phyloP scores from a whole-genome alignment of 2,329 filamentous ascomycete genomes.

The Cordyceps fumosorosea region DNA sequence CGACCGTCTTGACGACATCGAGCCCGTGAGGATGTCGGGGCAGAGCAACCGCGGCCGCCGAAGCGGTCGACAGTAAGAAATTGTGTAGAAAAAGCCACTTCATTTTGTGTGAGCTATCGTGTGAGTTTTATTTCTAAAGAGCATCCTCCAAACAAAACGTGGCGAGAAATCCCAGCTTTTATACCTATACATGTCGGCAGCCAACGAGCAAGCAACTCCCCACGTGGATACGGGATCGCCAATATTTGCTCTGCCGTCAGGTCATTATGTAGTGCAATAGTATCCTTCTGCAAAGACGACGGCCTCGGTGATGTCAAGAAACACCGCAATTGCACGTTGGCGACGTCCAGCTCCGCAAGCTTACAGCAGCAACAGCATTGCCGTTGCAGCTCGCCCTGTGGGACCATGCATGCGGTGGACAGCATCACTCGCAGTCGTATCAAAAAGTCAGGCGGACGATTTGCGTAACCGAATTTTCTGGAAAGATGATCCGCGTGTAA shows the following conservation, averaged over 20 bases:
- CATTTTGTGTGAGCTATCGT: background rate
- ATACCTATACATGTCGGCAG: background rate
- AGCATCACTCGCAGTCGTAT: background rate
- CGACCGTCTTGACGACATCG: slow-evolving; percentile 15
- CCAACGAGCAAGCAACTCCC: background rate
- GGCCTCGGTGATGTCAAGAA: background rate
- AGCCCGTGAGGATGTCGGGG: background rate
- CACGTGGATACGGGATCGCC: background rate
- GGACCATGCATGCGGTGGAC: slow-evolving; percentile 3
- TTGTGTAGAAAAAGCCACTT: background rate
- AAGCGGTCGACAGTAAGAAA: background rate
- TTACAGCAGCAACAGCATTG: background rate
- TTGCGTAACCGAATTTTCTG: background rate
- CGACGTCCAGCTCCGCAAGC: background rate
- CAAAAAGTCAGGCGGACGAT: background rate
- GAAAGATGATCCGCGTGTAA: background rate
- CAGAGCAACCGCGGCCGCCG: background rate
- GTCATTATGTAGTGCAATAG: slow-evolving; percentile 2
- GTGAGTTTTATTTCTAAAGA: background rate
- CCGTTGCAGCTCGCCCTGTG: background rate
- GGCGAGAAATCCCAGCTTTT: background rate
- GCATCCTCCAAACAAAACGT: background rate
- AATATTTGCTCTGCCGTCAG: background rate
- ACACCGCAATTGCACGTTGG: background rate
- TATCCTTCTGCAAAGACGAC: background rate